phyloP scores from a whole-genome alignment of 1,284 basidiomycete species.

The Leccinum glutinopallens region DNA sequence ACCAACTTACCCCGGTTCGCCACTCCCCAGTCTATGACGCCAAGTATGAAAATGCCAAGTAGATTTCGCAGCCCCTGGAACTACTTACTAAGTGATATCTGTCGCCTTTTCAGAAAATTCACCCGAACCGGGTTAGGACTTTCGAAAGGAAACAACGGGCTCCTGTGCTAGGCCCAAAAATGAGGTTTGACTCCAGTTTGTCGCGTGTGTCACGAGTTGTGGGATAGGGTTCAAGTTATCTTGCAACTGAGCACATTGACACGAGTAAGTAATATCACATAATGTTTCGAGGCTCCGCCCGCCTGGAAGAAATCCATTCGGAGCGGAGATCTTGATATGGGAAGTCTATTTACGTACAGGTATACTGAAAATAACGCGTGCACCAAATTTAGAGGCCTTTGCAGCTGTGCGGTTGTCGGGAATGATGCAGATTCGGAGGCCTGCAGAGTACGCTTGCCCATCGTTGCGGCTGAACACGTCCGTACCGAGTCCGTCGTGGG shows the following conservation, averaged over 20 bases:
- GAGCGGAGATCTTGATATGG: conserved; percentile 1
- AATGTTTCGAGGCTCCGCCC: no score
- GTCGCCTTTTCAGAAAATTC: not conserved
- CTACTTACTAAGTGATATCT: not conserved
- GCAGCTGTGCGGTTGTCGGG: not conserved
- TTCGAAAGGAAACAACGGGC: not conserved
- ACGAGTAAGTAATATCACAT: not conserved
- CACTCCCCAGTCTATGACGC: not conserved
- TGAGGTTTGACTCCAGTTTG: not conserved
- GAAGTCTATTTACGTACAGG: conserved; percentile 5
- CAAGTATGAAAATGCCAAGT: not conserved
- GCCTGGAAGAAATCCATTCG: not conserved
- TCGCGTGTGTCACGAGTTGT: not conserved
- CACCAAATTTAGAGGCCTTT: conserved; percentile 9
- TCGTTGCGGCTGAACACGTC: not conserved
- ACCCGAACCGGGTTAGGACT: not conserved
- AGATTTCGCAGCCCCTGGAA: not conserved
- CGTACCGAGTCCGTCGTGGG: not conserved
- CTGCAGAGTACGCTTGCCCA: not conserved
- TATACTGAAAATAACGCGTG: not conserved
- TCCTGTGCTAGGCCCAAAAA: not conserved
- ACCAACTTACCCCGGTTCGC: not conserved
- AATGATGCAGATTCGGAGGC: not conserved
- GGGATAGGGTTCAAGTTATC: not conserved
- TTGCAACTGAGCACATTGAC: not conserved